These are phyloP conservation scores for Malus orientalis DNA, from an alignment of 306 rosid species.

Conservation along the genomic window DNA sequence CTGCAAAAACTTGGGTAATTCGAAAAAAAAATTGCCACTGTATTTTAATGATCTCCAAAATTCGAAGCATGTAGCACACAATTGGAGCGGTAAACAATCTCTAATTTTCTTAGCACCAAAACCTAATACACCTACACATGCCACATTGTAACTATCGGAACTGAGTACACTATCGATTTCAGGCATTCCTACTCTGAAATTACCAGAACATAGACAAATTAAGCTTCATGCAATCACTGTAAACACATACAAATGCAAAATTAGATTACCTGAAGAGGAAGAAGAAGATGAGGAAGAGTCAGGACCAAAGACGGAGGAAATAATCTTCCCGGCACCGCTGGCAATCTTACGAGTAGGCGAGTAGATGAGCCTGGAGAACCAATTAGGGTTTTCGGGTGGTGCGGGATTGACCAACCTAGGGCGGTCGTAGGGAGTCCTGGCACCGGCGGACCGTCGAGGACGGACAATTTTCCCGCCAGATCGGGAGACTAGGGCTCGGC, in stretches of 20 bases:
- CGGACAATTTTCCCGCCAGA: slow-evolving; percentile 83
- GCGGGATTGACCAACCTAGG: slow-evolving; percentile 27
- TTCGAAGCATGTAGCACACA: too few species aligned
- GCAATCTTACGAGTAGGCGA: slow-evolving; percentile 65
- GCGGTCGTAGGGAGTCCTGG: slow-evolving; percentile 68
- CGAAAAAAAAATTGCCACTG: not conserved
- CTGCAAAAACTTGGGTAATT: not conserved
- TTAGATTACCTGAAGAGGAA: slow-evolving; percentile 39
- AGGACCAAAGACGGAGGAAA: slow-evolving; percentile 52
- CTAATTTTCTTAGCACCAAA: not conserved
- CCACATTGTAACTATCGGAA: not conserved
- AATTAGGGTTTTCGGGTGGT: slow-evolving; percentile 47
- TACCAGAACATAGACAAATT: not conserved
- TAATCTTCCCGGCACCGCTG: slow-evolving; percentile 64
- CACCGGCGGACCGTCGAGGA: slow-evolving; percentile 30
- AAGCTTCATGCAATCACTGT: not conserved
- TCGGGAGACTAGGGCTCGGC: slow-evolving; percentile 31
- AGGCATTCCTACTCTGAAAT: not conserved
- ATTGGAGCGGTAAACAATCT: not conserved
- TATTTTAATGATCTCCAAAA: not conserved
- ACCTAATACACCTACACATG: not conserved
- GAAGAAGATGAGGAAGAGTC: slow-evolving; percentile 35
- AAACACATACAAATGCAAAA: not conserved
- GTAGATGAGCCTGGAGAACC: slow-evolving; percentile 61
- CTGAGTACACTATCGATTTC: not conserved